phyloP scores from a whole-genome alignment of 2,329 filamentous ascomycete genomes.

The Dactylellina leptospora region DNA sequence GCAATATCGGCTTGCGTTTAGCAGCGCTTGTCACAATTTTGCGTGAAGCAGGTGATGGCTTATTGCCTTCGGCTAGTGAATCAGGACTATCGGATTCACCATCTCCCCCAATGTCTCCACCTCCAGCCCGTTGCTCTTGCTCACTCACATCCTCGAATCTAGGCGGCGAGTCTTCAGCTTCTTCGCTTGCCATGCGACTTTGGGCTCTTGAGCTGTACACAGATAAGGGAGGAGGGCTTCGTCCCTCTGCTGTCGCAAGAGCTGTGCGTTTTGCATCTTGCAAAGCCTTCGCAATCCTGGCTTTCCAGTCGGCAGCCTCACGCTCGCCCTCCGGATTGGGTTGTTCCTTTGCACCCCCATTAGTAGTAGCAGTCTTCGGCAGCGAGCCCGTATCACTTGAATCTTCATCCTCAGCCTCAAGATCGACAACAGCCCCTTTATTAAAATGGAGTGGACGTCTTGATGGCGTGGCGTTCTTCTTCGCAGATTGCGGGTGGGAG shows the following conservation, averaged over 20 bases:
- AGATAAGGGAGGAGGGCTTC: conserved; percentile 39
- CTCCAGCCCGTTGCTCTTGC: neutral
- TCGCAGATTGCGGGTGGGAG: conserved; percentile 6
- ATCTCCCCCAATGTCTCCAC: neutral
- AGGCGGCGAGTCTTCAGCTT: conserved; percentile 10
- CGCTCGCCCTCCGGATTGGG: too few relatives aligned
- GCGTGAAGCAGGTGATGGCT: neutral
- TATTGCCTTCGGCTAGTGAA: conserved; percentile 27
- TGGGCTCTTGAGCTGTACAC: conserved; percentile 39
- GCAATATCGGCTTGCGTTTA: conserved; percentile 18
- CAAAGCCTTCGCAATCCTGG: conserved; percentile 27
- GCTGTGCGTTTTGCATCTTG: conserved; percentile 46
- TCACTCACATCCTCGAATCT: conserved; percentile 13
- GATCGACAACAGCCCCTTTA: neutral
- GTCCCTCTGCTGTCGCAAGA: conserved; percentile 40
- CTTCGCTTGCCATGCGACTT: conserved; percentile 26
- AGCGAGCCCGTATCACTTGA: neutral
- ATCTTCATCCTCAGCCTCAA: conserved; percentile 1
- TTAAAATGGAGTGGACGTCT: neutral
- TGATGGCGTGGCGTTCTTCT: neutral
- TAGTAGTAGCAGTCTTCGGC: neutral
- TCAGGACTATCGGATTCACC: conserved; percentile 1
- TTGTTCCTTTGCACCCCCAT: neutral
- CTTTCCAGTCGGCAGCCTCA: conserved; percentile 12
- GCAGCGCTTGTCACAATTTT: neutral